These are phyloP conservation scores for Dothideomycetes sp. DNA, from an alignment of 2,329 filamentous ascomycete species.

Conservation along the genomic window DNA sequence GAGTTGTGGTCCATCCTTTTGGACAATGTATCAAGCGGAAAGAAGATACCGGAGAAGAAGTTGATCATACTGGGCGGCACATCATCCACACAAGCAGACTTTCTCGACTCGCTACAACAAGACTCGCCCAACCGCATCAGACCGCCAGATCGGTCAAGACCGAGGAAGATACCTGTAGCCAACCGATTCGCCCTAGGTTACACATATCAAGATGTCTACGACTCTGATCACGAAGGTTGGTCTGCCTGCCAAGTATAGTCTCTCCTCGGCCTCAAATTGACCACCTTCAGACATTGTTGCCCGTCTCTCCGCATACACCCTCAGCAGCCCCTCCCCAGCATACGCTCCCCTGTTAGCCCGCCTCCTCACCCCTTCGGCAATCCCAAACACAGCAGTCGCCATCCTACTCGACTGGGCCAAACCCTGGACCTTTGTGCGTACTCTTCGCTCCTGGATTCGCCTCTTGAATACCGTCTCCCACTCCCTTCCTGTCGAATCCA, in stretches of 20 bases:
- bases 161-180: constrained; percentile 60
- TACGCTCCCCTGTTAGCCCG: constrained; percentile 77
- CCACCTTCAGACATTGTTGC: constrained; percentile 89
- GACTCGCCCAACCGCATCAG: constrained; percentile 26
- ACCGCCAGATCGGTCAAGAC: constrained; percentile 36
- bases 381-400: constrained; percentile 65
- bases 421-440: constrained; percentile 84
- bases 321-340: constrained; percentile 71
- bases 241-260: too few species aligned
- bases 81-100: constrained; percentile 73
- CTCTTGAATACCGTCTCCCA: constrained; percentile 67
- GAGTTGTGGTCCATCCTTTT: constrained; percentile 94
- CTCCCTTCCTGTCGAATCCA: constrained; percentile 63
- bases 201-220: constrained; percentile 88
- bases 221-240: constrained; percentile 90
- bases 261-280: too few species aligned
- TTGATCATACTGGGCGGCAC: constrained; percentile 75
- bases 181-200: constrained; percentile 90
- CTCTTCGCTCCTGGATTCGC: constrained; percentile 81
- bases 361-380: constrained; percentile 70
- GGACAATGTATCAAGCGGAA: constrained; percentile 79
- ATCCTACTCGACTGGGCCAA: constrained; percentile 93
- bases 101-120: constrained; percentile 67
- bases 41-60: constrained; percentile 84
- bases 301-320: constrained; percentile 77